These are phyloP conservation scores for Gloeopeniophorella convolvens DNA, from an alignment of 768 basidiomycete species.

Conservation along the genomic window DNA sequence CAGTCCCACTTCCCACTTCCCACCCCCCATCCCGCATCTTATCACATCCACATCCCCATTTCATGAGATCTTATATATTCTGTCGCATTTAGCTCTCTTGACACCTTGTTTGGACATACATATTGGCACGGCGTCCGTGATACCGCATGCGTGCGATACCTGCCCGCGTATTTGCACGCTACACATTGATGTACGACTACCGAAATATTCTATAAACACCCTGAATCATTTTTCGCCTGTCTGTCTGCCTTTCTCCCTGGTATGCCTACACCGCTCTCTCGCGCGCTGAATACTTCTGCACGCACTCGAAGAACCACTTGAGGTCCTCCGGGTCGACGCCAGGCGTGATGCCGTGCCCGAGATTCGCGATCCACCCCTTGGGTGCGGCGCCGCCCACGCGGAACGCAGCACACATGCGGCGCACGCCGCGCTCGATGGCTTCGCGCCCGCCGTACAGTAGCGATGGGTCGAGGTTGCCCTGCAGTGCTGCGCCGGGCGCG, in stretches of 20 bases:
- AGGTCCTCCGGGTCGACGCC: constrained; percentile 92
- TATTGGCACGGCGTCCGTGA: constrained; percentile 17
- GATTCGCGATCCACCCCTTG: constrained; percentile 91
- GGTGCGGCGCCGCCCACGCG: constrained; percentile 38
- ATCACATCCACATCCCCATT: constrained; percentile 4
- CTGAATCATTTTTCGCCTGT: constrained; percentile 5
- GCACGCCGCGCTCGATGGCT: constrained; percentile 81
- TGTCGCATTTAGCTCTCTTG: constrained; percentile 13
- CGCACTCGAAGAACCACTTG: constrained; percentile 84
- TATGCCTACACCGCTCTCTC: constrained; percentile 1
- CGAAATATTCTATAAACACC: constrained; percentile 19
- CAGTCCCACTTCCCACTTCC: too few relatives aligned
- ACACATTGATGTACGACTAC: constrained; percentile 19
- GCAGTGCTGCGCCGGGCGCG: constrained; percentile 63
- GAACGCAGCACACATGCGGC: constrained; percentile 79
- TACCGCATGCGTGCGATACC: constrained; percentile 14
- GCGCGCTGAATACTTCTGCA: constrained; percentile 67
- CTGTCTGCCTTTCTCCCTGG: neutral
- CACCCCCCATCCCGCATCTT: constrained; percentile 7
- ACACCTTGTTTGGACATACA: constrained; percentile 11
- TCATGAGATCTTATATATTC: constrained; percentile 15
- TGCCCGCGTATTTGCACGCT: constrained; percentile 16
- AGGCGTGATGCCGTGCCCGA: constrained; percentile 97
- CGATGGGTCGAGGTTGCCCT: constrained; percentile 92
- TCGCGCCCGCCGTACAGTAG: constrained; percentile 79